Base-by-base conservation (phyloP, 176 grass and related monocot genomes). In the Tuctoria greenei region DNA sequence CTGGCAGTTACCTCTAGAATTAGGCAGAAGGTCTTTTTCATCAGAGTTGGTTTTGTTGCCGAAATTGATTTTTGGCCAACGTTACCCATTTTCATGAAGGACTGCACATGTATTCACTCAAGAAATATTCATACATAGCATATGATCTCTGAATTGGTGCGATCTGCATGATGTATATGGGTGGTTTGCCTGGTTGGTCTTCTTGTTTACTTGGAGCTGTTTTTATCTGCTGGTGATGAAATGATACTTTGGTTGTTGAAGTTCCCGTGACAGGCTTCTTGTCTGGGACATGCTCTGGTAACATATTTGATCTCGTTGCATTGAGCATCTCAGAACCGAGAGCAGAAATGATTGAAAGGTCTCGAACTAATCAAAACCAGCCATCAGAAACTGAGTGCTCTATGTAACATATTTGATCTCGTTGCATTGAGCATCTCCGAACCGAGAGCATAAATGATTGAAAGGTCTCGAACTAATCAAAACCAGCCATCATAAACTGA, bases 111-210 rank as follows among this genome's bases (percentile, higher is more conserved):
- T 14, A 35, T 25, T 44, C 35, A 14, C 24, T 35, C 24, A 69
- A 86, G 84, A 56, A 43, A 61, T 60, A 26, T 80, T 35, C 20
- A 7, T 61, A 36, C 28, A 46, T 34, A 7, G 20, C 20, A 54
- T 54, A 58, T 17, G 35, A 42, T 46, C 42, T 62, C 37, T 35
- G 41, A 31, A 42, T 27, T 36, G 23, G 16, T 35, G 65, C 44
- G 39, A 20, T 27, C n/a, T 61, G 2, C 18, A 23, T 44, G 17
- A 10, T 25, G 36, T 15, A 35, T 62, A 35, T 34, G 40, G 31
- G 41, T 26, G 54, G 16, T 15, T 15, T 73, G 71, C 16, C 39
- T 47, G 73, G 18, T 20, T 7, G 4, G 62, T 57, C 38, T 75
- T 81, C 44, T 38, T 64, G 27, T 31, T 1, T 14, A 68, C 72